phyloP scores from a whole-genome alignment of 2,329 filamentous ascomycete genomes.

The Aureobasidium mangrovei region DNA sequence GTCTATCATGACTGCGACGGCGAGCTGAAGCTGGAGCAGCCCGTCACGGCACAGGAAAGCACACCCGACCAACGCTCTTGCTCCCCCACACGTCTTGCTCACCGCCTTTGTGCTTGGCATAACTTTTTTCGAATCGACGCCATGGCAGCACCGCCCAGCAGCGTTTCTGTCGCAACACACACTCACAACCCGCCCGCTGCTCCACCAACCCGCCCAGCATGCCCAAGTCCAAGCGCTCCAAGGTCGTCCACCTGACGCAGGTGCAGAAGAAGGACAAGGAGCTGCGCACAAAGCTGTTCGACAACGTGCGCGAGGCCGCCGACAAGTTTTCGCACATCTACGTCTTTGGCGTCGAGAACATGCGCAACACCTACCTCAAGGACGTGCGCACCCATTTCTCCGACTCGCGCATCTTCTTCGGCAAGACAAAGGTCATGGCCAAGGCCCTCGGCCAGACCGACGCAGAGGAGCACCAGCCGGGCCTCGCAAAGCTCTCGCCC shows the following conservation, averaged over 20 bases:
- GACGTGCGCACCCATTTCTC: conserved; percentile 75
- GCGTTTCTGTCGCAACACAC: neutral
- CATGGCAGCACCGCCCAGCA: neutral
- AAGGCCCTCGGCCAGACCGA: conserved; percentile 76
- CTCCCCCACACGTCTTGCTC: no score
- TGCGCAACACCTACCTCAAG: conserved; percentile 96
- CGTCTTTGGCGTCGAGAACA: conserved; percentile 90
- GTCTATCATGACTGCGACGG: conserved; percentile 5
- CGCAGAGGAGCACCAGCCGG: conserved; percentile 65
- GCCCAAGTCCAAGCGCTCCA: conserved; percentile 94
- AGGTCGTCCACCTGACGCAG: conserved; percentile 81
- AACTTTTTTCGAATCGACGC: conserved; percentile 2
- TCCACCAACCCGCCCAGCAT: conserved; percentile 43
- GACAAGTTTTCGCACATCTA: conserved; percentile 85
- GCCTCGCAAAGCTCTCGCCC: conserved; percentile 59
- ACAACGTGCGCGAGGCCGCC: conserved; percentile 76
- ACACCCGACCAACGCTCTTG: neutral
- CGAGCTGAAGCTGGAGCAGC: neutral
- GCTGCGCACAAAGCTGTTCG: conserved; percentile 74
- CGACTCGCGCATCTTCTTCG: conserved; percentile 91
- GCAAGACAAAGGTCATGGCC: conserved; percentile 98
- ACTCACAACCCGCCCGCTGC: neutral
- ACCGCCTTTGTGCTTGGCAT: neutral
- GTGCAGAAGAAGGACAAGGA: conserved; percentile 93
- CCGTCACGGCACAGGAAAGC: neutral